These are phyloP conservation scores for Phaeosphaeria sp. DNA, from an alignment of 2,329 filamentous ascomycete species.

Conservation along the genomic window DNA sequence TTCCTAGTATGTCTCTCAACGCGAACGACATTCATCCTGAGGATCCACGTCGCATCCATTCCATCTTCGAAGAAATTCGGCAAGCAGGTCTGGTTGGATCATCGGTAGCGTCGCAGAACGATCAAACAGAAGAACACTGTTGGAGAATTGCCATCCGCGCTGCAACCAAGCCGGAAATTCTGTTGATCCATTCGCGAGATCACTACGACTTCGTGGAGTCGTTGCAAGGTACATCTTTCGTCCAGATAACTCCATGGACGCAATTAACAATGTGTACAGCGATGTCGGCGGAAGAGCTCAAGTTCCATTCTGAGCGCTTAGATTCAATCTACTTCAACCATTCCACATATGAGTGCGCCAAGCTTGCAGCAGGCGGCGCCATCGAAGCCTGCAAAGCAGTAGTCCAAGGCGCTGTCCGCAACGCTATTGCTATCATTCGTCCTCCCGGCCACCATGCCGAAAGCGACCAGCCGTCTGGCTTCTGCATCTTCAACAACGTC, in stretches of 20 bases:
- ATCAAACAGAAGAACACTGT: constrained; percentile 60
- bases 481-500: constrained; percentile 98
- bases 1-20: constrained; percentile 48
- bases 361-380: constrained; percentile 86
- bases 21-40: constrained; percentile 86
- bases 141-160: constrained; percentile 76
- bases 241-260: background rate
- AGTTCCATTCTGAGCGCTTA: constrained; percentile 64
- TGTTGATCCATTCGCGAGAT: constrained; percentile 74
- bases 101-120: constrained; percentile 57
- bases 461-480: constrained; percentile 83
- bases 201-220: constrained; percentile 81
- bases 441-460: constrained; percentile 97
- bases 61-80: constrained; percentile 90
- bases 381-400: constrained; percentile 97
- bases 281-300: constrained; percentile 66
- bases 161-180: constrained; percentile 81
- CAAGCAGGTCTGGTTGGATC: constrained; percentile 77
- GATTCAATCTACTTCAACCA: constrained; percentile 68
- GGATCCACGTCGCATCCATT: constrained; percentile 88
- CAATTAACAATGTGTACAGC: constrained; percentile 24
- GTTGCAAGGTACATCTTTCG: constrained; percentile 50
- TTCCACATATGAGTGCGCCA: constrained; percentile 79
- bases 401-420: constrained; percentile 81
- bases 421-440: constrained; percentile 92